phyloP scores from a whole-genome alignment of 2,329 filamentous ascomycete species.

The Passalora sequoiae region DNA sequence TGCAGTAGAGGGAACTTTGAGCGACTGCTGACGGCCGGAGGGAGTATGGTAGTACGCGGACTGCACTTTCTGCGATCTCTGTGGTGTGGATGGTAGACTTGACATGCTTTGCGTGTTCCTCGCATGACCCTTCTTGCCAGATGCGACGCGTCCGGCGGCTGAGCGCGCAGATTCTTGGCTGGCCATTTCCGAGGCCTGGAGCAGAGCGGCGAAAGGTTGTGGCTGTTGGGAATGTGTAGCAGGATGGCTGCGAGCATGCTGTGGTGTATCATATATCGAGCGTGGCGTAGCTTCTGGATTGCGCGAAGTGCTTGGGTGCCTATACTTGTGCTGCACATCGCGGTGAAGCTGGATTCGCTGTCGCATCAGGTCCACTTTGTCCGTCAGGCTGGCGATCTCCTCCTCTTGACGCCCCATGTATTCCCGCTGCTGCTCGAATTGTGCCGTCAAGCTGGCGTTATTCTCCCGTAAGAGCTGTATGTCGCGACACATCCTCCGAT shows the following conservation, averaged over 20 bases:
- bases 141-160: constrained; percentile 48
- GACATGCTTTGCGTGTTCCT: constrained; percentile 78
- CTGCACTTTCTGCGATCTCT: constrained; percentile 48
- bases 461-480: constrained; percentile 61
- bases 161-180: constrained; percentile 55
- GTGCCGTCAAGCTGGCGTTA: constrained; percentile 58
- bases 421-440: constrained; percentile 68
- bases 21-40: constrained; percentile 18
- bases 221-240: constrained; percentile 39
- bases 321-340: constrained; percentile 77
- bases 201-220: constrained; percentile 63
- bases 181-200: constrained; percentile 68
- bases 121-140: constrained; percentile 58
- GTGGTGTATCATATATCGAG: constrained; percentile 38
- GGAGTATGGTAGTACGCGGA: constrained; percentile 45
- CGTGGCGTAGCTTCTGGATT: constrained; percentile 56
- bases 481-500: constrained; percentile 50
- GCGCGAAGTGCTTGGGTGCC: constrained; percentile 49
- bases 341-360: constrained; percentile 84
- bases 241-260: constrained; percentile 42
- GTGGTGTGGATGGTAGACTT: constrained; percentile 73
- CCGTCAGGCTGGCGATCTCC: constrained; percentile 62
- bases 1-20: constrained; percentile 43
- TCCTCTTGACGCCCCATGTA: constrained; percentile 74
- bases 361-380: constrained; percentile 72